Evolutionary conservation across 192 early-diverging fungal genomes (phyloP).

Genomic region (Backusella australiensis): DNA sequence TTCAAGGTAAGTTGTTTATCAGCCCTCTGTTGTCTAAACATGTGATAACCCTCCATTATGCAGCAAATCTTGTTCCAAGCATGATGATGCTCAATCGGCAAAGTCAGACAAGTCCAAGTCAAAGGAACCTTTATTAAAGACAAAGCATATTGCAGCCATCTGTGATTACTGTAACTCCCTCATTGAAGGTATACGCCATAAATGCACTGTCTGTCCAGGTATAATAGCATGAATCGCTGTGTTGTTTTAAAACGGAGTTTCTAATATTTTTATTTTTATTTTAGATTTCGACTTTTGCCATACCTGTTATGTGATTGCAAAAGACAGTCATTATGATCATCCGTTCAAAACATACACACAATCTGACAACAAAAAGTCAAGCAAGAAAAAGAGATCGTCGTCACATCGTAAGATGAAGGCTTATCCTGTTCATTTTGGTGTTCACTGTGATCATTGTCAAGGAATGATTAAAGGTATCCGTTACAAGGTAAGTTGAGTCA

Average conservation of each 20-base stretch:
- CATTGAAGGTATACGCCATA: conserved; percentile 56
- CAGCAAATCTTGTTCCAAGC: conserved; percentile 25
- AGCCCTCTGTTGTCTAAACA: not conserved
- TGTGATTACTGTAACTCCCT: conserved; percentile 58
- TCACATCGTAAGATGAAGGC: conserved; percentile 19
- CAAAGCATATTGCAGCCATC: not conserved
- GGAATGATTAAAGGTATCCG: conserved; percentile 41
- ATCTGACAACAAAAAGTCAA: not conserved
- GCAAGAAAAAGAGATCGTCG: not conserved
- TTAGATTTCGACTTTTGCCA: conserved; percentile 58
- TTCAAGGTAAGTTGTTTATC: not conserved
- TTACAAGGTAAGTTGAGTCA: conserved; percentile 39
- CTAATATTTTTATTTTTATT: not conserved
- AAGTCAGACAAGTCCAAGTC: not conserved
- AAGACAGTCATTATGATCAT: conserved; percentile 40
- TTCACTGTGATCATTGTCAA: conserved; percentile 48
- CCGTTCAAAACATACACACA: conserved; percentile 25
- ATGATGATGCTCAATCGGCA: not conserved
- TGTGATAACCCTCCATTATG: conserved; percentile 46
- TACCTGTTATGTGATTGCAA: conserved; percentile 47
- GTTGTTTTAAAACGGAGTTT: not conserved
- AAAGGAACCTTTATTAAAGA: not conserved
- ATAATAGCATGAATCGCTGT: not conserved
- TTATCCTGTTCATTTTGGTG: conserved; percentile 29
- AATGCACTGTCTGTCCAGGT: conserved; percentile 49